Evolutionary conservation across 768 basidiomycete species (phyloP), one percentile per base, ranked within the genome.

Genomic region (Hortiboletus flavorubellus): DNA sequence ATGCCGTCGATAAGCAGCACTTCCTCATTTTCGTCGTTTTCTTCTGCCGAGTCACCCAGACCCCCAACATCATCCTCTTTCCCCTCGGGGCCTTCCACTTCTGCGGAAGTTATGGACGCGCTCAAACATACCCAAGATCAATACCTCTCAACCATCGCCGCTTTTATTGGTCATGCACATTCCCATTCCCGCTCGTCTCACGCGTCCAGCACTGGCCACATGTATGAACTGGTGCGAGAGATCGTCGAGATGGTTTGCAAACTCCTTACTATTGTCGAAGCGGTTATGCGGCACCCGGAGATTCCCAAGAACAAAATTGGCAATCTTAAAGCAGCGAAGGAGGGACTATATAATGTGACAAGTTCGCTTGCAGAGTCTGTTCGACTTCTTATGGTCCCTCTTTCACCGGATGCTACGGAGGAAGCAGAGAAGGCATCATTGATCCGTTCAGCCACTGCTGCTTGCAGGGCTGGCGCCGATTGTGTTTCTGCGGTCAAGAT

Each of bases 151-250:
- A 91, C 93, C 18, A 93, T 97, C 66, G 95, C 97, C 21, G 96
- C 95, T 7, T 94, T 99, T 70, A 97, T 99, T 63, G 96, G 95
- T 1, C 94, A 98, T 67, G 91, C 93, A 2, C 96, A 98, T 64
- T 91, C 91, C 15, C 91, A 98, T 76, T 87, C 91, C 21, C 86
- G 91, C 43, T 78, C 83, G 39, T 91, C 91, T 30, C 95, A 98
- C 71, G 93, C 96, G 0, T 91, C 93, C 6, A 92, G 88, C 56
- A 95, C 93, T 15, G 95, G 92, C 1, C 89, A 93, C 61, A 80
- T 98, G 71, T 94, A 97, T 66, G 94, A 98, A 61, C 83, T 98
- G 50, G 92, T 95, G n/a, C 84, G 89, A 49, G 92, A 96, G 73
- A 89, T 94, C 45, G 90, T 98, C 49, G 93, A 96, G 70, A 86